phyloP scores from a whole-genome alignment of 306 rosid genomes.

The Cotoneaster glaucophyllus region DNA sequence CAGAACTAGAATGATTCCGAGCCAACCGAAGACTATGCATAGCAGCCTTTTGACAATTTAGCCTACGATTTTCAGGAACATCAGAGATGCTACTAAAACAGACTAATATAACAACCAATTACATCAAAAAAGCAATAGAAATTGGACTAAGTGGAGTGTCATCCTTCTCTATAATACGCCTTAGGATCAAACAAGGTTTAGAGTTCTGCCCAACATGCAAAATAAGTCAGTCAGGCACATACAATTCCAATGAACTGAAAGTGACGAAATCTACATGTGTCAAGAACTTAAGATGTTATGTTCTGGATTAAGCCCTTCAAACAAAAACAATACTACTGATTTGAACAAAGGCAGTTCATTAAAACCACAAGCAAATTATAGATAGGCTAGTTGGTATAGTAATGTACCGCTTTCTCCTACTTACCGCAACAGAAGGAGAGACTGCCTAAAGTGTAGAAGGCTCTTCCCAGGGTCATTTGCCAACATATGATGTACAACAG shows the following conservation, averaged over 20 bases:
- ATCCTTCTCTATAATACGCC: background rate
- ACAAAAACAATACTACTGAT: background rate
- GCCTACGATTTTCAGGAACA: conserved; percentile 33
- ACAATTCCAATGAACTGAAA: background rate
- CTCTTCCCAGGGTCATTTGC: conserved; percentile 82
- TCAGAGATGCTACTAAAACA: background rate
- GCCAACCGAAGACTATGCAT: conserved; percentile 82
- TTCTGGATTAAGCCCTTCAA: background rate
- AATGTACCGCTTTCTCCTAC: conserved; percentile 4
- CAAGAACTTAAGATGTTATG: background rate
- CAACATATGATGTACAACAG: conserved; percentile 80
- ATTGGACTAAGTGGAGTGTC: background rate
- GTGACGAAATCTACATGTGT: background rate
- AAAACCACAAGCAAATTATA: background rate
- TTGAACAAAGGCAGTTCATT: background rate
- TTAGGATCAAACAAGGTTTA: background rate
- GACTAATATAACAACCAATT: background rate
- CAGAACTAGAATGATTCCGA: conserved; percentile 63
- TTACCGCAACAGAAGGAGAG: conserved; percentile 76
- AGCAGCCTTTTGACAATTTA: conserved; percentile 87
- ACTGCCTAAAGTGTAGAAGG: conserved; percentile 76
- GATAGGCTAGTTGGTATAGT: background rate
- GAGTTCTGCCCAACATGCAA: background rate
- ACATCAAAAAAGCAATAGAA: background rate
- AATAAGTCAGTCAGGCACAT: background rate